These are phyloP conservation scores for Hemileccinum impolitum DNA, from an alignment of 768 basidiomycete species.

Conservation along the genomic window DNA sequence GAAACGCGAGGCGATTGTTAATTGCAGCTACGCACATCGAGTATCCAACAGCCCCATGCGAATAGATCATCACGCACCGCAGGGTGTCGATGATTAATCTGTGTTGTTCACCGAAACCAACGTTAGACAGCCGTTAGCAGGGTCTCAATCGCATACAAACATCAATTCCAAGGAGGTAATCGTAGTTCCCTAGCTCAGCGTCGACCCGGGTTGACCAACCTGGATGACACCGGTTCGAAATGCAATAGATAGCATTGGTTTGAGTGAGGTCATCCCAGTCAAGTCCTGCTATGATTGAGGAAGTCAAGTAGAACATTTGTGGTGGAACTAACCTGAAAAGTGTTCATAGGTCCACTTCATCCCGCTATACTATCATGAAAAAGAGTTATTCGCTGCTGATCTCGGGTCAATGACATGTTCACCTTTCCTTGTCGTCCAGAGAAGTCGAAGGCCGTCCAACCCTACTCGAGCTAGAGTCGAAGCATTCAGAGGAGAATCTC, in stretches of 20 bases:
- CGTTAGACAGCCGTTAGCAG: not conserved
- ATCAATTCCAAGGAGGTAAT: conserved; percentile 74
- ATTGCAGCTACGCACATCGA: conserved; percentile 41
- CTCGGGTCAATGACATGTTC: conserved; percentile 14
- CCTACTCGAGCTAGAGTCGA: conserved; percentile 39
- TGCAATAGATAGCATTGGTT: conserved; percentile 66
- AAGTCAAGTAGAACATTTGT: not conserved
- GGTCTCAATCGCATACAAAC: conserved; percentile 36
- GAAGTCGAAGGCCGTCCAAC: conserved; percentile 86
- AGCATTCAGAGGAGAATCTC: not conserved
- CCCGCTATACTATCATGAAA: conserved; percentile 54
- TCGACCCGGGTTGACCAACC: conserved; percentile 85
- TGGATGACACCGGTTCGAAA: conserved; percentile 61
- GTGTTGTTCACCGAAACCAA: conserved; percentile 11
- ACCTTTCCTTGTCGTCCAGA: conserved; percentile 74
- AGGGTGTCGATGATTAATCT: conserved; percentile 86
- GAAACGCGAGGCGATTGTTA: not conserved
- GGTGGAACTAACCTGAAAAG: conserved; percentile 59
- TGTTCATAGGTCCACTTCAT: conserved; percentile 75
- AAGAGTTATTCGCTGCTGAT: not conserved
- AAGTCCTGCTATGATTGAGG: conserved; percentile 46
- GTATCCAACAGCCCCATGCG: conserved; percentile 77
- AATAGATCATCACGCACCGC: conserved; percentile 72
- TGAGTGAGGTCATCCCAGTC: conserved; percentile 78
- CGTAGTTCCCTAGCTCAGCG: conserved; percentile 83